Evolutionary conservation across 495 filamentous ascomycete species (phyloP).

Genomic region (Podospora australis): DNA sequence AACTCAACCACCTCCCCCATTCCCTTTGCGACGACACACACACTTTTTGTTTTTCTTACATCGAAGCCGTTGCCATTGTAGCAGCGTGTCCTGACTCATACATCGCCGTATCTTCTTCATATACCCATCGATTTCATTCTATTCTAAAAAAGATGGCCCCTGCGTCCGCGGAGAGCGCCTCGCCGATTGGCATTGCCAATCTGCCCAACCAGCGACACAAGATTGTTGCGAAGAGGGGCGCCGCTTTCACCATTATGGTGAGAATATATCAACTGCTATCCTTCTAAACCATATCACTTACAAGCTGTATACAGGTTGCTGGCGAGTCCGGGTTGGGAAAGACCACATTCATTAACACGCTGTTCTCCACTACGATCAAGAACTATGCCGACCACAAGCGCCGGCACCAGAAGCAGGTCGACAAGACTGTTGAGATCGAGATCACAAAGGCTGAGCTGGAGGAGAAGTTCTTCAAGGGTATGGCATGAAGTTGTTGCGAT

Average conservation of each 20-base stretch:
- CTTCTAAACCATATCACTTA: too few relatives aligned
- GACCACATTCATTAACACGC: constrained; percentile 99
- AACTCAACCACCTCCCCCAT: too few relatives aligned
- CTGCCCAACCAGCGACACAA: constrained; percentile 98
- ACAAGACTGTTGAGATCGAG: constrained; percentile 99
- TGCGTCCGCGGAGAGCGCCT: constrained; percentile 72
- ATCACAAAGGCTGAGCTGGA: constrained; percentile 99
- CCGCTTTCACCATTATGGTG: constrained; percentile 99
- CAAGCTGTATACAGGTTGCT: constrained; percentile 85
- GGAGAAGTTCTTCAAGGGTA: constrained; percentile 99
- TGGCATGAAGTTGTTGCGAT: constrained; percentile 6
- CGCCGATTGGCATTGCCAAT: constrained; percentile 99
- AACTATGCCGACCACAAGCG: constrained; percentile 99
- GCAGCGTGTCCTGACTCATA: constrained; percentile 11
- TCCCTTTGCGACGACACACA: constrained; percentile 9
- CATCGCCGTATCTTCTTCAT: too few relatives aligned
- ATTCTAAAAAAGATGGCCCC: constrained; percentile 65
- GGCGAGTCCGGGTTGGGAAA: constrained; percentile 98
- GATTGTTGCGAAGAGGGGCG: constrained; percentile 98
- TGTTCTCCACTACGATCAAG: constrained; percentile 99
- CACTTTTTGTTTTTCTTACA: constrained; percentile 16
- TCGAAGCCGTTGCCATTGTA: constrained; percentile 12
- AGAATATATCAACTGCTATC: constrained; percentile 13
- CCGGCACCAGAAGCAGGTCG: constrained; percentile 96
- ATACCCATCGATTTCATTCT: too few relatives aligned